Evolutionary conservation across 2,329 filamentous ascomycete genomes (phyloP).

Genomic region (Shiraia sp.): DNA sequence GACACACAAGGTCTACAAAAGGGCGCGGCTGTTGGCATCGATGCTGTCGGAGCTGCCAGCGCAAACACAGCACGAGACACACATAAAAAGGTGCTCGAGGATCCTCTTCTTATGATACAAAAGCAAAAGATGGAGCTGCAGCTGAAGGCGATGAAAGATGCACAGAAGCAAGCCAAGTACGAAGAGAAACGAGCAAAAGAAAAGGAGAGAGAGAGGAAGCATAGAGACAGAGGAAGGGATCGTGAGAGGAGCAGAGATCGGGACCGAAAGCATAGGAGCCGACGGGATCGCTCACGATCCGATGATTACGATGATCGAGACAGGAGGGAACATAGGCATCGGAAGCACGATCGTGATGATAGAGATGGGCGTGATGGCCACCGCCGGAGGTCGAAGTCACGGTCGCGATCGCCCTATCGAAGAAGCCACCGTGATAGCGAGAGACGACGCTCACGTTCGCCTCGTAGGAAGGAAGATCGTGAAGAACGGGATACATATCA

Average conservation of each 20-base stretch:
- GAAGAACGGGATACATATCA: constrained; percentile 21
- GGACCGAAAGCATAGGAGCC: constrained; percentile 27
- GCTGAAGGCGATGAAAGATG: constrained; percentile 65
- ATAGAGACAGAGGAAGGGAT: constrained; percentile 41
- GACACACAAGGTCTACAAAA: constrained; percentile 78
- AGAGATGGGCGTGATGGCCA: constrained; percentile 20
- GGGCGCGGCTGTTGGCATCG: constrained; percentile 45
- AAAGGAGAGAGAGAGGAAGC: constrained; percentile 54
- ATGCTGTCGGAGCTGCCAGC: constrained; percentile 60
- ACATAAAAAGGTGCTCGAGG: constrained; percentile 82
- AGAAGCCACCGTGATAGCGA: constrained; percentile 20
- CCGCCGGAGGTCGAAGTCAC: constrained; percentile 24
- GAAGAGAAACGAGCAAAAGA: constrained; percentile 40
- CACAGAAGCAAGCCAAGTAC: constrained; percentile 46
- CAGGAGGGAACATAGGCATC: constrained; percentile 35
- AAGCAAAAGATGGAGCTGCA: constrained; percentile 69
- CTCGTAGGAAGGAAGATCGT: constrained; percentile 17
- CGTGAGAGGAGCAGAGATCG: constrained; percentile 28
- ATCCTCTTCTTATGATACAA: constrained; percentile 92
- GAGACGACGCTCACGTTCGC: constrained; percentile 18
- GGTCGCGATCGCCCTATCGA: constrained; percentile 29
- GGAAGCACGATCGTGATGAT: constrained; percentile 24
- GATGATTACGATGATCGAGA: constrained; percentile 28
- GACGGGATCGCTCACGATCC: constrained; percentile 42
- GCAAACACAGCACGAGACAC: constrained; percentile 79